phyloP scores from a whole-genome alignment of 1,284 basidiomycete species.

The Ceratobasidium sp. region DNA sequence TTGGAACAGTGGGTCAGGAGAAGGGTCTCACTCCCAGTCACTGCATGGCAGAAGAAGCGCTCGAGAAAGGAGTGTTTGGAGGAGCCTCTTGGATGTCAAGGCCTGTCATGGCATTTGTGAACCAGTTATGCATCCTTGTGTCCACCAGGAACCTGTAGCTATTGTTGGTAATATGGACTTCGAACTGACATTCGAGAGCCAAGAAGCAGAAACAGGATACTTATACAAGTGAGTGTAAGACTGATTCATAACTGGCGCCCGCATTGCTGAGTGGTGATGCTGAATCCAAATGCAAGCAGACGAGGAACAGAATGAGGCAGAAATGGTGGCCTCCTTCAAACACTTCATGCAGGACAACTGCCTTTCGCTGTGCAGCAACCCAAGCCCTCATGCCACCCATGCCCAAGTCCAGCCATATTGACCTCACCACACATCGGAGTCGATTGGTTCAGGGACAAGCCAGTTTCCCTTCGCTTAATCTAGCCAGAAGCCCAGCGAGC shows the following conservation, averaged over 20 bases:
- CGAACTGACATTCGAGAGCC: neutral
- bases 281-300: neutral
- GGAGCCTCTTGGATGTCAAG: too few relatives aligned
- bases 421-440: slow-evolving; percentile 18
- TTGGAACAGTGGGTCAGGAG: too few relatives aligned
- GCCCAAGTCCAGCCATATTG: neutral
- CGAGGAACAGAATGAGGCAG: neutral
- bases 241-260: neutral
- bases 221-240: neutral
- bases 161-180: too few relatives aligned
- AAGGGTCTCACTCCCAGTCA: too few relatives aligned
- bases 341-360: slow-evolving; percentile 10
- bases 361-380: neutral
- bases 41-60: too few relatives aligned
- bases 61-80: too few relatives aligned
- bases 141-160: too few relatives aligned
- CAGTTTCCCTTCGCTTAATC: slow-evolving; percentile 15
- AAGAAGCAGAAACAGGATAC: neutral
- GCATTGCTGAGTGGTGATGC: neutral
- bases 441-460: neutral
- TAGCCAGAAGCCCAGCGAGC: too few relatives aligned
- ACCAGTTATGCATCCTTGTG: too few relatives aligned
- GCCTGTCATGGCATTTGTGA: too few relatives aligned
- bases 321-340: neutral
- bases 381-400: neutral